phyloP scores from a whole-genome alignment of 2,329 filamentous ascomycete species.

The Aspergillus texensis region DNA sequence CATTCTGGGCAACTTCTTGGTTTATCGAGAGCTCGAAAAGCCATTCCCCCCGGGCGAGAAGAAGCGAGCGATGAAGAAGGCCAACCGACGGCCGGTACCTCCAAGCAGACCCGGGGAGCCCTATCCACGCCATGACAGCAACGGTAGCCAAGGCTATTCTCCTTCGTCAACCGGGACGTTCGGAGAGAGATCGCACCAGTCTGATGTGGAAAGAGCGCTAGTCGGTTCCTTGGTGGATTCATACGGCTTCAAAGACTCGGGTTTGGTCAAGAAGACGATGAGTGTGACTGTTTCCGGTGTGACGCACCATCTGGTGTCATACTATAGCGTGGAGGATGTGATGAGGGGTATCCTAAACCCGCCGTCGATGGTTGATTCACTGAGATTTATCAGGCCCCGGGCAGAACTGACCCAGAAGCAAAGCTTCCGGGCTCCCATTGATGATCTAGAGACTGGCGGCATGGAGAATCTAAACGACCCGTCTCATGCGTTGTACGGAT shows the following conservation, averaged over 20 bases:
- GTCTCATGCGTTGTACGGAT: conserved; percentile 42
- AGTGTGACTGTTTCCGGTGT: conserved; percentile 74
- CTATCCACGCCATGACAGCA: conserved; percentile 49
- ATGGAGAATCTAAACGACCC: conserved; percentile 44
- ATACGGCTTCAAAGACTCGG: conserved; percentile 81
- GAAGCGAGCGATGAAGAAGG: conserved; percentile 77
- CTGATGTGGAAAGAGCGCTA: conserved; percentile 59
- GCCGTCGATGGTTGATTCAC: conserved; percentile 58
- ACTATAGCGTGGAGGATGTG: conserved; percentile 84
- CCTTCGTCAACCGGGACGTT: conserved; percentile 36
- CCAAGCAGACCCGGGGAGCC: conserved; percentile 55
- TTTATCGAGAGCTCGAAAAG: conserved; percentile 80
- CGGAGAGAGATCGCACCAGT: conserved; percentile 43
- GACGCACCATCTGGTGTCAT: conserved; percentile 83
- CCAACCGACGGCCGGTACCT: conserved; percentile 50
- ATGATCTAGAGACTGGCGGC: conserved; percentile 57
- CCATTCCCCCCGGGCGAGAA: conserved; percentile 81
- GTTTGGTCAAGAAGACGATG: conserved; percentile 91
- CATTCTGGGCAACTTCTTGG: conserved; percentile 80
- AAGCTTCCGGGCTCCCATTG: conserved; percentile 68
- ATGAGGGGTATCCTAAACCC: conserved; percentile 60
- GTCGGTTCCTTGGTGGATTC: conserved; percentile 87
- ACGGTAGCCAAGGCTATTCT: conserved; percentile 39
- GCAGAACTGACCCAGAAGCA: conserved; percentile 61
- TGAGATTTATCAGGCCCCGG: conserved; percentile 58